These are phyloP conservation scores for Cryptococcus sp. DNA, from an alignment of 1,284 basidiomycete species.

Conservation along the genomic window DNA sequence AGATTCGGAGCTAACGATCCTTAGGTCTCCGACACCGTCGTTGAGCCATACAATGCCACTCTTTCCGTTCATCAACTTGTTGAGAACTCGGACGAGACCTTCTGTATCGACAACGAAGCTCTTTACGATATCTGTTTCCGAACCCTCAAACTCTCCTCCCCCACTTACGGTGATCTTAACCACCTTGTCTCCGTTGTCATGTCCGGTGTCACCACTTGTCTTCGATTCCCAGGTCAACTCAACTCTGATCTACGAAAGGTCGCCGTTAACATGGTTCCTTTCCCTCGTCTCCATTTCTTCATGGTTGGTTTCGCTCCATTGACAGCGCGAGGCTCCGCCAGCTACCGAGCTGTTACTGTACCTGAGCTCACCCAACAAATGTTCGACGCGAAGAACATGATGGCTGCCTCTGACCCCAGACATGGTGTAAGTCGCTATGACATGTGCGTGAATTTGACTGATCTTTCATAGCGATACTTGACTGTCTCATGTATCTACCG, in stretches of 20 bases:
- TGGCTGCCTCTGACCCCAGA: slow-evolving; percentile 78
- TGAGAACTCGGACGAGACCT: slow-evolving; percentile 61
- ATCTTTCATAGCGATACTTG: slow-evolving; percentile 43
- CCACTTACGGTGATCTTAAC: slow-evolving; percentile 95
- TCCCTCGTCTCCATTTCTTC: slow-evolving; percentile 99
- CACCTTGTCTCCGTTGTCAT: slow-evolving; percentile 96
- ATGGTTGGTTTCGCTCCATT: slow-evolving; percentile 96
- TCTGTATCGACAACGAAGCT: slow-evolving; percentile 88
- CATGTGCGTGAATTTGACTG: slow-evolving; percentile 1
- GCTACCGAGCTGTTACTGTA: slow-evolving; percentile 91
- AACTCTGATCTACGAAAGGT: slow-evolving; percentile 97
- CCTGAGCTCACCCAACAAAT: slow-evolving; percentile 96
- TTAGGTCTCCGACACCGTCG: slow-evolving; percentile 56
- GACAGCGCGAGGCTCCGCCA: slow-evolving; percentile 85
- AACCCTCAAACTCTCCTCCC: slow-evolving; percentile 87
- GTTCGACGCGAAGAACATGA: slow-evolving; percentile 99
- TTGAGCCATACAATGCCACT: slow-evolving; percentile 62
- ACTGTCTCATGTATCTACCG: slow-evolving; percentile 96
- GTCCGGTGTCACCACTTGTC: slow-evolving; percentile 62
- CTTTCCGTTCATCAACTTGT: slow-evolving; percentile 60
- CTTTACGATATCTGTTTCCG: slow-evolving; percentile 98
- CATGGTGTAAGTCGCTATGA: slow-evolving; percentile 60
- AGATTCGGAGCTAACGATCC: slow-evolving; percentile 1
- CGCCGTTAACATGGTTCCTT: slow-evolving; percentile 98
- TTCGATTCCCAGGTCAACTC: slow-evolving; percentile 89